A percentile compares a stretch with the other conserved stretches of the same genome.
Evolutionary conservation across 1,284 basidiomycete genomes (phyloP).

Genomic region (Apiotrichum domesticum): DNA sequence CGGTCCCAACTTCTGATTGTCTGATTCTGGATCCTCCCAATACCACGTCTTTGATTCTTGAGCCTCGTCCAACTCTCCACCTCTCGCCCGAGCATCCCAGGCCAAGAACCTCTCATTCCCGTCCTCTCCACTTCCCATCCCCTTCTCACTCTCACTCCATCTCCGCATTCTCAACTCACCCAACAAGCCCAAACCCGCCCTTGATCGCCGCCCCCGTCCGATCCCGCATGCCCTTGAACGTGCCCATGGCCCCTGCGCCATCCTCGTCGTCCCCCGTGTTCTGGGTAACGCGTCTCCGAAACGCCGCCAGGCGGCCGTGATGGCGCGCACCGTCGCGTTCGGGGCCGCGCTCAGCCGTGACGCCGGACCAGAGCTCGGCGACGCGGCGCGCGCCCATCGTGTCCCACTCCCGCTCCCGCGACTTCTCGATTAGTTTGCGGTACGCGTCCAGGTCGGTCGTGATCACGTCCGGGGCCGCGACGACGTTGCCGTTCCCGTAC

Average conservation of each 20-base stretch:
- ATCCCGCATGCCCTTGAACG: constrained; percentile 26
- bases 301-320: constrained; percentile 2
- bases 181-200: constrained; percentile 30
- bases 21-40: too few relatives aligned
- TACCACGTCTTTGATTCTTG: too few relatives aligned
- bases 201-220: constrained; percentile 34
- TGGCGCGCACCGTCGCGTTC: background rate
- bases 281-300: constrained; percentile 5
- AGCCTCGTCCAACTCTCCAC: too few relatives aligned
- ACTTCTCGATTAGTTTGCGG: constrained; percentile 34
- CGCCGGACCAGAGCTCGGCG: constrained; percentile 38
- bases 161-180: constrained; percentile 22
- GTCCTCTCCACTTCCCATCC: too few relatives aligned
- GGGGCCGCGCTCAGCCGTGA: constrained; percentile 9
- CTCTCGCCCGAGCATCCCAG: too few relatives aligned
- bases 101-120: too few relatives aligned
- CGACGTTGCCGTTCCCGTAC: constrained; percentile 24
- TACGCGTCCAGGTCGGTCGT: constrained; percentile 40
- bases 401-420: constrained; percentile 40
- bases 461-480: constrained; percentile 35
- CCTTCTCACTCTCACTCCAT: background rate
- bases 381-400: constrained; percentile 37
- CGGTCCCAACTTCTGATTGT: too few relatives aligned
- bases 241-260: constrained; percentile 6
- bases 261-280: constrained; percentile 3